phyloP scores from a whole-genome alignment of 306 rosid genomes.

The Senna siamea region DNA sequence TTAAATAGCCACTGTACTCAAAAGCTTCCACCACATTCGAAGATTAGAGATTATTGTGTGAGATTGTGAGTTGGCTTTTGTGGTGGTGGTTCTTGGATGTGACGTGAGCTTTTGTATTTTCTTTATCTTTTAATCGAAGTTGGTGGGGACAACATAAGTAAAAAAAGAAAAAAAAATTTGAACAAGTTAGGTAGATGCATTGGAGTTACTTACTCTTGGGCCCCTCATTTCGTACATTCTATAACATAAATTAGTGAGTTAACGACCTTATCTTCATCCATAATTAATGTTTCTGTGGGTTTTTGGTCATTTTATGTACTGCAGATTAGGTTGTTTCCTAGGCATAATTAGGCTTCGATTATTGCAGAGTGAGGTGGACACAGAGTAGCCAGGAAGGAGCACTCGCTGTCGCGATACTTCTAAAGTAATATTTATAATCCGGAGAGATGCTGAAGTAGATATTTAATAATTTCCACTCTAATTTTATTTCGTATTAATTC shows the following conservation, averaged over 20 bases:
- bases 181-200: slow-evolving; percentile 43
- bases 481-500: no score
- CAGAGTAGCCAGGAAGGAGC: not conserved
- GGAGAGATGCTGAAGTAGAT: no score
- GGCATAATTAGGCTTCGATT: slow-evolving; percentile 6
- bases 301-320: slow-evolving; percentile 22
- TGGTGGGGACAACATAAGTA: slow-evolving; percentile 35
- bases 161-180: slow-evolving; percentile 25
- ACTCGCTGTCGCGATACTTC: not conserved
- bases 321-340: slow-evolving; percentile 41
- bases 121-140: slow-evolving; percentile 10
- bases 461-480: no score
- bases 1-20: slow-evolving; percentile 29
- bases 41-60: not conserved
- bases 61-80: slow-evolving; percentile 30
- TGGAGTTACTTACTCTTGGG: slow-evolving; percentile 42
- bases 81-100: slow-evolving; percentile 47
- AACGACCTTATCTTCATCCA: slow-evolving; percentile 45
- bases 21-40: slow-evolving; percentile 19
- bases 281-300: slow-evolving; percentile 30
- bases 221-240: slow-evolving; percentile 22
- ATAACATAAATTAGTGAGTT: slow-evolving; percentile 32
- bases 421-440: no score
- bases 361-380: not conserved
- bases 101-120: slow-evolving; percentile 34